Evolutionary conservation across 2,329 filamentous ascomycete species (phyloP).

Genomic region (Penicillium griseofulvum): DNA sequence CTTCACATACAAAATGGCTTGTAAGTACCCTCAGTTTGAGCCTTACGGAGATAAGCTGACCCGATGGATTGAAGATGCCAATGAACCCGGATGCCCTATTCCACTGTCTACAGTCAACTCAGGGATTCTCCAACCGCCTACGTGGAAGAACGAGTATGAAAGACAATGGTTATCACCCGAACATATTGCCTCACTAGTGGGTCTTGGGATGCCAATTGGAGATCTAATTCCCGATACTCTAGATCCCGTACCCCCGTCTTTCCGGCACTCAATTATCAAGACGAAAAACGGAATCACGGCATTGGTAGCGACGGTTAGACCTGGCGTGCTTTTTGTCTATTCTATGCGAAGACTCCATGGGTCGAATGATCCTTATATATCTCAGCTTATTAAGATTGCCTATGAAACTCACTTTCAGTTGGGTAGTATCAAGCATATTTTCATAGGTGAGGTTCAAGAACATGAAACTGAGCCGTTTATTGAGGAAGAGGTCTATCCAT

Average conservation of each 20-base stretch:
- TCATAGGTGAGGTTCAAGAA: background rate
- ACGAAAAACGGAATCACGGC: background rate
- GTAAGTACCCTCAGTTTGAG: background rate
- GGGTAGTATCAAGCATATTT: background rate
- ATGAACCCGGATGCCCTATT: background rate
- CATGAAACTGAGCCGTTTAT: background rate
- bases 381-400: background rate
- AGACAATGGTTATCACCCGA: background rate
- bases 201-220: background rate
- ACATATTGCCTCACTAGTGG: background rate
- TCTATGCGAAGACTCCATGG: background rate
- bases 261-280: background rate
- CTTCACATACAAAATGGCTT: background rate
- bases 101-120: background rate
- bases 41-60: background rate
- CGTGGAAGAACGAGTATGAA: background rate
- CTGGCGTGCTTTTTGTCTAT: background rate
- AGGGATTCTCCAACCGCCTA: background rate
- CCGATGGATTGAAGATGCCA: background rate
- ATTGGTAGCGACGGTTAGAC: background rate
- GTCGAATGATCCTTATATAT: background rate
- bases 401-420: background rate
- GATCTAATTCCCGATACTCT: background rate
- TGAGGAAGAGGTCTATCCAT: background rate
- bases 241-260: background rate